These are phyloP conservation scores for Clonostachys rhizophaga DNA, from an alignment of 2,329 filamentous ascomycete species.

Conservation along the genomic window DNA sequence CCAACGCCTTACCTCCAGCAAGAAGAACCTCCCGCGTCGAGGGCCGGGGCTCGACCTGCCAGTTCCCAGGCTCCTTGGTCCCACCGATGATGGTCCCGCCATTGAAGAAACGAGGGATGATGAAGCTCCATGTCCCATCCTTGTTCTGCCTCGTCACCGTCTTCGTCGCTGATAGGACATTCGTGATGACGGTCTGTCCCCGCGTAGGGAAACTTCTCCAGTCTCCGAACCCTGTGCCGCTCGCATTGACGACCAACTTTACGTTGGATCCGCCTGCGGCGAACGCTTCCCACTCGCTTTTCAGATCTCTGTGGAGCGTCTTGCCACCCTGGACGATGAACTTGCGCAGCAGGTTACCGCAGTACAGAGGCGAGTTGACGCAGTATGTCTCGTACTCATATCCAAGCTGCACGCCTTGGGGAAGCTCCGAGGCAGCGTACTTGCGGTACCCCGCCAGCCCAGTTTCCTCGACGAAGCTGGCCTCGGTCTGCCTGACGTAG, in stretches of 20 bases:
- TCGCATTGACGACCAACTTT: slow-evolving; percentile 22
- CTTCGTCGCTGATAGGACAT: slow-evolving; percentile 22
- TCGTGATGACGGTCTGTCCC: slow-evolving; percentile 29
- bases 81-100: slow-evolving; percentile 63
- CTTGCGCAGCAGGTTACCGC: slow-evolving; percentile 23
- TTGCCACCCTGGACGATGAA: slow-evolving; percentile 21
- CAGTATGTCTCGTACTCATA: slow-evolving; percentile 37
- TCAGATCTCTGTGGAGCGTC: slow-evolving; percentile 16
- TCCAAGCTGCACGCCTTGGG: slow-evolving; percentile 34
- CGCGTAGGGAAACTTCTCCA: slow-evolving; percentile 22
- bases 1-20: slow-evolving; percentile 16
- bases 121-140: slow-evolving; percentile 59
- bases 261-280: slow-evolving; percentile 9
- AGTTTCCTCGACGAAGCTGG: slow-evolving; percentile 16
- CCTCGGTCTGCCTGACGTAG: slow-evolving; percentile 24
- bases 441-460: slow-evolving; percentile 17
- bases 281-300: slow-evolving; percentile 23
- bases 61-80: slow-evolving; percentile 55
- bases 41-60: slow-evolving; percentile 39
- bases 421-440: slow-evolving; percentile 28
- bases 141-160: slow-evolving; percentile 56
- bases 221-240: slow-evolving; percentile 24
- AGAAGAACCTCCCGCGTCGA: slow-evolving; percentile 44
- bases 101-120: slow-evolving; percentile 53
- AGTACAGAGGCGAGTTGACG: slow-evolving; percentile 50